Base-by-base conservation (phyloP, 1,284 basidiomycete species). In the Cutaneotrichosporon daszewskae region DNA sequence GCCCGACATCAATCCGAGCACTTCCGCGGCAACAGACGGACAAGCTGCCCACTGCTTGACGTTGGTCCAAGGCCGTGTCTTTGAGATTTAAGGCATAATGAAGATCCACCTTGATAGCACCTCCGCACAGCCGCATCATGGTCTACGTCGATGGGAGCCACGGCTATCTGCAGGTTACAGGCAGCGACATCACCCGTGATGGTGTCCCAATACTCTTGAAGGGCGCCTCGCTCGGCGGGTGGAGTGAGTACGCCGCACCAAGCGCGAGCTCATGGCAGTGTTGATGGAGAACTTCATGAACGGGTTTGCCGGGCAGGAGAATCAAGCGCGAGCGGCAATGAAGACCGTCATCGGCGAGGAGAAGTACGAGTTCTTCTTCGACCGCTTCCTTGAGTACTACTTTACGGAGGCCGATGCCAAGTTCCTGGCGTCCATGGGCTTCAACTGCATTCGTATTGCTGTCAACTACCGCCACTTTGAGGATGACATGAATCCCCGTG, bases 341-440 rank as follows among this genome's bases (percentile, higher is more conserved):
- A 74, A 75, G 11, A 74, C 79, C 12, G 76, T 78, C 0, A 67
- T 87, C 18, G 85, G 84, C 2, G 51, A 75, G 43, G 73, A 79
- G 40, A 85, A 84, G 59, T 76, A 82, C 7, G 78, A 79, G 17
- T 83, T 80, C 69, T 87, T 85, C 73, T 87, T 86, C 56, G 82
- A 86, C 69, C 62, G 51, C 36, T 82, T 82, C 66, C 71, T 84
- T 17, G 78, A 83, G 55, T 76, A 83, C 64, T 84, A 44, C 71
- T 85, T 84, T 67, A 72, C 73, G 31, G 80, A 80, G 16, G 71
- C 73, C 18, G 83, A 84, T 58, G 82, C 81, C 14, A 66, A 70
- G 38, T 84, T 81, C 72, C 84, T 81, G 71, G 78, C 77, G 1
- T 51, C 51, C 5, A 75, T 84, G 13, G 80, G 81, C 1, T 65